phyloP scores from a whole-genome alignment of 2,329 filamentous ascomycete genomes.

The Ceratocystis alfenasii region DNA sequence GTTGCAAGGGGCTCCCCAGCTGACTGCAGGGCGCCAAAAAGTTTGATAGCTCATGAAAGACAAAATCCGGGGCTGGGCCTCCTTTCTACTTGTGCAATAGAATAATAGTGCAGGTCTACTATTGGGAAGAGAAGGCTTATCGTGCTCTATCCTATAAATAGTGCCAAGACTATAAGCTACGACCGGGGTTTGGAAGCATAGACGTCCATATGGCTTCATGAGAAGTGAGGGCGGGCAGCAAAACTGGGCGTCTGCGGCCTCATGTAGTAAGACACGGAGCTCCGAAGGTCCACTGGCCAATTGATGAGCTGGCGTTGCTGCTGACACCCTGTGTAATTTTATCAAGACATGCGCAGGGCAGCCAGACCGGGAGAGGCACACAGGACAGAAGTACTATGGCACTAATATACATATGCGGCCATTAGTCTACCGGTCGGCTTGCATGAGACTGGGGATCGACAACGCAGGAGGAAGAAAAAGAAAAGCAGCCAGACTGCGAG shows the following conservation, averaged over 20 bases:
- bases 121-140: too few relatives aligned
- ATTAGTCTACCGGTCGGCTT: neutral
- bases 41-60: too few relatives aligned
- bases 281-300: neutral
- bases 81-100: too few relatives aligned
- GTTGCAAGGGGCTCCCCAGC: too few relatives aligned
- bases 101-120: too few relatives aligned
- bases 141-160: too few relatives aligned
- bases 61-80: too few relatives aligned
- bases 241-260: neutral
- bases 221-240: too few relatives aligned
- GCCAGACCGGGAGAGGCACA: neutral
- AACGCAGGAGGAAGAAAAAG: neutral
- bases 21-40: too few relatives aligned
- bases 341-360: neutral
- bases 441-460: neutral
- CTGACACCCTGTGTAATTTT: neutral
- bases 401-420: neutral
- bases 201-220: neutral
- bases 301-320: neutral
- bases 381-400: neutral
- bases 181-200: neutral
- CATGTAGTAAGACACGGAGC: slow-evolving; percentile 3
- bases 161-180: too few relatives aligned
- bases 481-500: too few relatives aligned